A percentile compares a stretch with the other conserved stretches of the same genome.
Conservation (phyloP, 1,139 yeast genomes). For the Geotrichum macrosporum region DNA sequence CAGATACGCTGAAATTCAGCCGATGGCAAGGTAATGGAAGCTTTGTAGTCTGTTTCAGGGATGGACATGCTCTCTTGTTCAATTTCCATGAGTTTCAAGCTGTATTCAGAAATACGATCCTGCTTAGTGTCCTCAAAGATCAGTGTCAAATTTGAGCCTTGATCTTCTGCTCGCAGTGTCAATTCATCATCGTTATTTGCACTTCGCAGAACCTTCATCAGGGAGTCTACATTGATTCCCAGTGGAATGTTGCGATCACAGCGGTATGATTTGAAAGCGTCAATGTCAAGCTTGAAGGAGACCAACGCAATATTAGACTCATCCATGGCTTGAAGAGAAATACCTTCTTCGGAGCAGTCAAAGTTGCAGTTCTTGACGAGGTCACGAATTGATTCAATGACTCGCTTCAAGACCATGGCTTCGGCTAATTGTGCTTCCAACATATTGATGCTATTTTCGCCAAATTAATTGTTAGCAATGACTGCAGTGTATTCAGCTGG, state of each 20-base stretch:
- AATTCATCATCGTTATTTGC: conserved; percentile 88
- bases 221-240: conserved; percentile 83
- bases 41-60: conserved; percentile 90
- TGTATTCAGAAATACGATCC: conserved; percentile 90
- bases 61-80: conserved; percentile 92
- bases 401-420: conserved; percentile 84
- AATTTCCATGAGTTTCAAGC: conserved; percentile 89
- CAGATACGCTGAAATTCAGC: conserved; percentile 83
- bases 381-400: conserved; percentile 83
- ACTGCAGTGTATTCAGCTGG: too few species aligned
- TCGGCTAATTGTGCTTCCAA: conserved; percentile 96
- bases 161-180: conserved; percentile 86
- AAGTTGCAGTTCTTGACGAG: conserved; percentile 92
- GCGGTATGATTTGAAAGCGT: conserved; percentile 89
- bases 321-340: conserved; percentile 95
- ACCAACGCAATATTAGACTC: conserved; percentile 94
- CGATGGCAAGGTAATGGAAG: conserved; percentile 83
- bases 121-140: conserved; percentile 79
- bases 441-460: conserved; percentile 45
- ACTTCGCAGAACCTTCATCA: conserved; percentile 82
- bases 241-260: conserved; percentile 92
- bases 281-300: conserved; percentile 79
- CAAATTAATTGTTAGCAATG: too few species aligned
- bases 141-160: conserved; percentile 75
- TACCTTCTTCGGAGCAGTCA: conserved; percentile 92